Percentiles rank a stretch among this genome's conserved stretches.
These are phyloP conservation scores for Nyssa sinensis DNA, from an alignment of 148 eudicot species.

Conservation along the genomic window DNA sequence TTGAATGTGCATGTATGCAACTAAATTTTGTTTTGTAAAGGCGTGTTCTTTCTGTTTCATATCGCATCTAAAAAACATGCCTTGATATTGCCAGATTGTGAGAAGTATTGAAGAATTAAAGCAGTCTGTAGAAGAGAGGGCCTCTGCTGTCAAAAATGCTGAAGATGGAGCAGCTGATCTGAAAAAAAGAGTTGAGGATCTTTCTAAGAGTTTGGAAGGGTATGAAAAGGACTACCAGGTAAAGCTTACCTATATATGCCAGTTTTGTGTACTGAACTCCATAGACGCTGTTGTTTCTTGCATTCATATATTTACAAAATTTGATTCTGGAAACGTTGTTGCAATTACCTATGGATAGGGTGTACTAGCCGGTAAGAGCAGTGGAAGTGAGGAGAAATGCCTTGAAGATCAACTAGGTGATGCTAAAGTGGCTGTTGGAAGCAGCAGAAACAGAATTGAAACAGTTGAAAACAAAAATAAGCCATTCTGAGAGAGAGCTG, in stretches of 20 bases:
- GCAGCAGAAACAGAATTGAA: constrained; percentile 77
- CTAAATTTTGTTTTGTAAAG: not conserved
- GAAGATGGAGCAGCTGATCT: constrained; percentile 96
- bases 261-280: not conserved
- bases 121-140: constrained; percentile 69
- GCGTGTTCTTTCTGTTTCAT: not conserved
- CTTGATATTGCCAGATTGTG: constrained; percentile 47
- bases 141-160: constrained; percentile 67
- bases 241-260: not conserved
- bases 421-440: constrained; percentile 91
- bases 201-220: constrained; percentile 67
- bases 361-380: constrained; percentile 88
- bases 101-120: constrained; percentile 72
- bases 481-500: constrained; percentile 78
- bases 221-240: constrained; percentile 90
- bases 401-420: constrained; percentile 95
- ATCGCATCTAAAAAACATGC: not conserved
- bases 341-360: constrained; percentile 53
- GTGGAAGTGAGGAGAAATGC: constrained; percentile 90
- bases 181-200: constrained; percentile 55
- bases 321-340: not conserved
- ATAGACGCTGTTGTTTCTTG: not conserved
- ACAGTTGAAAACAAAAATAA: constrained; percentile 82
- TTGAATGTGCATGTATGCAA: not conserved
- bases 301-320: not conserved